A percentile compares a stretch with the other conserved stretches of the same genome.
phyloP scores from a whole-genome alignment of 192 early-diverging fungal species.

The Mortierella antarctica region DNA sequence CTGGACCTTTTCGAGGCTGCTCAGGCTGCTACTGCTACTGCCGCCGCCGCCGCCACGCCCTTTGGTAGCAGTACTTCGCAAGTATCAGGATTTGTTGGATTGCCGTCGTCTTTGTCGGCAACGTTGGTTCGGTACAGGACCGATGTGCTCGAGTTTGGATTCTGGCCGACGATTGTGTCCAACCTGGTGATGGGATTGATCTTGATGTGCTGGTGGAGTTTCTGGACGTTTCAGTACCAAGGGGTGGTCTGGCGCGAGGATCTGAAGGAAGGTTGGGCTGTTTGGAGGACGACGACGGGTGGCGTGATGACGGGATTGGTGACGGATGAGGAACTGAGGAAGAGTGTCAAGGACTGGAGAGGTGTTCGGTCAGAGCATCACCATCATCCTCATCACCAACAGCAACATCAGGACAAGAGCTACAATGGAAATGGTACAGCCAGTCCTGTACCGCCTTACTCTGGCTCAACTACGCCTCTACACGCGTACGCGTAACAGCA shows the following conservation, averaged over 20 bases:
- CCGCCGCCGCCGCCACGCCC: not conserved
- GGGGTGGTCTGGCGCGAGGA: constrained; percentile 66
- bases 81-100: not conserved
- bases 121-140: constrained; percentile 44
- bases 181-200: constrained; percentile 58
- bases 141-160: constrained; percentile 40
- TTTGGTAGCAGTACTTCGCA: not conserved
- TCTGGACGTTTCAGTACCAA: constrained; percentile 68
- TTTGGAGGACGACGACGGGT: constrained; percentile 56
- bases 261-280: constrained; percentile 61
- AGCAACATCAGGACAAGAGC: not conserved
- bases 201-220: constrained; percentile 64
- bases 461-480: constrained; percentile 14
- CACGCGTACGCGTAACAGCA: not conserved
- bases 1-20: constrained; percentile 23
- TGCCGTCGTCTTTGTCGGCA: not conserved
- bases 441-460: not conserved
- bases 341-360: constrained; percentile 52
- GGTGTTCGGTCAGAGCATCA: constrained; percentile 2
- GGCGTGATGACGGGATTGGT: constrained; percentile 49
- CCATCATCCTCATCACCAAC: not conserved
- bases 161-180: constrained; percentile 53
- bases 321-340: constrained; percentile 42
- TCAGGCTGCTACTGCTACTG: constrained; percentile 5
- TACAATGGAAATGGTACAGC: not conserved